These are phyloP conservation scores for Clonostachys chloroleuca DNA, from an alignment of 2,329 filamentous ascomycete genomes.

Conservation along the genomic window DNA sequence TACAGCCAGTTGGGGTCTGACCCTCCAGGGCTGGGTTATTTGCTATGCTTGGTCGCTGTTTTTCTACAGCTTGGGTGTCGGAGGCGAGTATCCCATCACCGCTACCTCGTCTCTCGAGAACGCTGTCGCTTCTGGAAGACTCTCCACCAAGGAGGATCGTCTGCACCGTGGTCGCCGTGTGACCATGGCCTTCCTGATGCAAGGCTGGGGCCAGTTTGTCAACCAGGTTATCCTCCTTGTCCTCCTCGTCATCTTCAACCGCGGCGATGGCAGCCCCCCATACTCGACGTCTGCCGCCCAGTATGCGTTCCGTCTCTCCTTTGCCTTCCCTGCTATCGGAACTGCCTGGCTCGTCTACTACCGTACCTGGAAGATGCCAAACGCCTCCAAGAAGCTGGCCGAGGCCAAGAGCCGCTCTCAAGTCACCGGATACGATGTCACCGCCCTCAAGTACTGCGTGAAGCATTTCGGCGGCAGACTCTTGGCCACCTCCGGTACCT, in stretches of 20 bases:
- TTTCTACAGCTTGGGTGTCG: conserved; percentile 63
- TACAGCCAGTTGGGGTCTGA: conserved; percentile 83
- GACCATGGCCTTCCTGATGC: conserved; percentile 95
- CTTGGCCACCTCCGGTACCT: conserved; percentile 79
- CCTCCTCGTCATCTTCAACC: conserved; percentile 83
- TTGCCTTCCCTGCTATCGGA: conserved; percentile 84
- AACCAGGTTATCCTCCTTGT: conserved; percentile 91
- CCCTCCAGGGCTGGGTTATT: conserved; percentile 90
- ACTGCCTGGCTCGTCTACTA: conserved; percentile 96
- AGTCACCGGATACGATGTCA: conserved; percentile 89
- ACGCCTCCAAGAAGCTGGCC: conserved; percentile 77
- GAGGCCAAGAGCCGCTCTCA: conserved; percentile 79
- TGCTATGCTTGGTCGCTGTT: conserved; percentile 95
- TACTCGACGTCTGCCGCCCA: conserved; percentile 77
- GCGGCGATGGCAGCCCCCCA: conserved; percentile 66
- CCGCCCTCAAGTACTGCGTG: conserved; percentile 75
- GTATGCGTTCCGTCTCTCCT: conserved; percentile 89
- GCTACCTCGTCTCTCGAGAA: conserved; percentile 94
- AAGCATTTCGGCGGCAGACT: conserved; percentile 82
- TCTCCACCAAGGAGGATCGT: conserved; percentile 89
- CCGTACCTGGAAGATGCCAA: conserved; percentile 90
- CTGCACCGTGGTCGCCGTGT: conserved; percentile 95
- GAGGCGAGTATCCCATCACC: conserved; percentile 95
- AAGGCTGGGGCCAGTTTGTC: conserved; percentile 94
- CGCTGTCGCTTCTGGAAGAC: conserved; percentile 75